Conservation (phyloP, 108 stramenopile species). For the Stephanodiscus minutulus region DNA sequence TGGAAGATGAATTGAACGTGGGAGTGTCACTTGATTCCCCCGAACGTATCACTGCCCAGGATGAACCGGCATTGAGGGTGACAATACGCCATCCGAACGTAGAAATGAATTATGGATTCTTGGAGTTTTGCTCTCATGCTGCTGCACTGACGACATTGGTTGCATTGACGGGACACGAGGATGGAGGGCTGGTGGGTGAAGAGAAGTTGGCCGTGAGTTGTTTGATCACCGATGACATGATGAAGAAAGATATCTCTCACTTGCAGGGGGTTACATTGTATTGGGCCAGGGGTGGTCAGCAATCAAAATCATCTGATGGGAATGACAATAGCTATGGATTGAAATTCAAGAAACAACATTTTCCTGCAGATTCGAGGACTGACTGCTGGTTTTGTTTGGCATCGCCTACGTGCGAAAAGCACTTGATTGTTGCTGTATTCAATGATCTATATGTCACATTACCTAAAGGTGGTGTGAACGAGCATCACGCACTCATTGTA, state of each 20-base stretch:
- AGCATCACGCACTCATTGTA: slow-evolving; percentile 82
- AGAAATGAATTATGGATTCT: slow-evolving; percentile 71
- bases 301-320: slow-evolving; percentile 35
- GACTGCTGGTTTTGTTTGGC: slow-evolving; percentile 94
- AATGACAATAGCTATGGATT: slow-evolving; percentile 32
- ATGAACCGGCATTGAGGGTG: slow-evolving; percentile 83
- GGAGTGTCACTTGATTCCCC: slow-evolving; percentile 52
- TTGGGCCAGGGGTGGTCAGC: slow-evolving; percentile 65
- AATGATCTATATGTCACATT: slow-evolving; percentile 75
- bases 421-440: slow-evolving; percentile 80
- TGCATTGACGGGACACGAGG: slow-evolving; percentile 78
- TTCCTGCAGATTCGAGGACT: slow-evolving; percentile 71
- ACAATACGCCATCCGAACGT: slow-evolving; percentile 44
- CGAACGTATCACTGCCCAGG: slow-evolving; percentile 71
- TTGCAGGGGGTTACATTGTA: slow-evolving; percentile 60
- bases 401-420: slow-evolving; percentile 84
- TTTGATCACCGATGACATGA: slow-evolving; percentile 13
- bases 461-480: slow-evolving; percentile 86
- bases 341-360: slow-evolving; percentile 65
- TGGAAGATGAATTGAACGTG: slow-evolving; percentile 79
- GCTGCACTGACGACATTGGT: slow-evolving; percentile 85
- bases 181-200: slow-evolving; percentile 63
- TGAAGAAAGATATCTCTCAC: slow-evolving; percentile 22
- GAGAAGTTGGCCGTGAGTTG: slow-evolving; percentile 23
- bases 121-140: slow-evolving; percentile 87